Conservation (phyloP, 371 early-diverging fungal species). For the Mortierella sp. region DNA sequence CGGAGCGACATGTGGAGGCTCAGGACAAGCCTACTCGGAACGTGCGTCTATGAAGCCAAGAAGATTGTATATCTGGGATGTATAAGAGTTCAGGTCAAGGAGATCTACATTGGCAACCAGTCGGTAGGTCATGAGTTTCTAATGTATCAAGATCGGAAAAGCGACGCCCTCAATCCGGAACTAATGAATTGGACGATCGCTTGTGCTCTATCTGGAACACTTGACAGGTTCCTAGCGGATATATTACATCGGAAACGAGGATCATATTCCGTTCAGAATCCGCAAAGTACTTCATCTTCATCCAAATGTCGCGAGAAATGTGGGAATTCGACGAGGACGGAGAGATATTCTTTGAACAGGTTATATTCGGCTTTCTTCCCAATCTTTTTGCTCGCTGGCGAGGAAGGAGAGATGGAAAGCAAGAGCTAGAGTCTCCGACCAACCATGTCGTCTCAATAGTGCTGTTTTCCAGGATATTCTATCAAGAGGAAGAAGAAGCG, state of each 20-base stretch:
- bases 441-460: constrained; percentile 98
- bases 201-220: no score
- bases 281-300: constrained; percentile 91
- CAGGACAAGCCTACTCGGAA: constrained; percentile 75
- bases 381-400: constrained; percentile 93
- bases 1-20: constrained; percentile 95
- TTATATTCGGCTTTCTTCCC: constrained; percentile 88
- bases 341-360: constrained; percentile 91
- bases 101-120: constrained; percentile 73
- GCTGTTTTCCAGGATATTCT: constrained; percentile 90
- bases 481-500: constrained; percentile 64
- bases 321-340: constrained; percentile 98
- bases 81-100: constrained; percentile 89
- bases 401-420: constrained; percentile 51
- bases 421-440: constrained; percentile 65
- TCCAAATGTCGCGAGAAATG: constrained; percentile 97
- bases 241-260: constrained; percentile 81
- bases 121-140: constrained; percentile 54
- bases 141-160: no score
- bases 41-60: constrained; percentile 84
- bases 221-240: constrained; percentile 72
- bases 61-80: constrained; percentile 75
- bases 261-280: constrained; percentile 95
- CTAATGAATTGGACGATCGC: no score
- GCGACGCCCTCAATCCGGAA: no score